Evolutionary conservation across 2,329 filamentous ascomycete genomes (phyloP), one percentile per base, ranked within the genome.

Genomic region (Aspergillus pseudoterreus): DNA sequence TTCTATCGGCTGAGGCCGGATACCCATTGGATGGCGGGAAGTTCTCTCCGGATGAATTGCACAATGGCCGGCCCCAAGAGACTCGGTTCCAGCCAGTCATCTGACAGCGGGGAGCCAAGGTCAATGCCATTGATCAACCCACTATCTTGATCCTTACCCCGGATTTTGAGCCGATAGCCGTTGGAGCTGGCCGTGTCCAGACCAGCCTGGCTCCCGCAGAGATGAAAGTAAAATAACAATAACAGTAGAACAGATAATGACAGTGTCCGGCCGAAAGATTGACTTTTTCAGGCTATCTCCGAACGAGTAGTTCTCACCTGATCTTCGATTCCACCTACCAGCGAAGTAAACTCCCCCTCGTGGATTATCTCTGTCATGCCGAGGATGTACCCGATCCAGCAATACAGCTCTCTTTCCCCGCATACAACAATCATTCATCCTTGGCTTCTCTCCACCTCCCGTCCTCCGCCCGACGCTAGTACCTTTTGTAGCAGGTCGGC

Each of bases 391-490:
- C 15, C 15, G 11, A 17, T 17, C n/a, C 35, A n/a, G 35, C 15
- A 17, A 38, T 38, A 11, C 14, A 38, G 14, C 14, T 8, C 14
- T n/a, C 35, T 38, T 6, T 6, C 35, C 15, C 14, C 35, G 35
- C 35, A 15, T 17, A 38, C 14, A 17, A n/a, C 6, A n/a, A 8
- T n/a, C 14, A 4, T 38, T 38, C 35, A 9, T 8, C 27, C 27
- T 30, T 30, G 35, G 35, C 35, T 42, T 42, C 39, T 42, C 45
- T 47, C 50, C 50, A 51, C 50, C 38, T 47, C 39, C 50, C 50
- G 50, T 39, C 5, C 32, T 51, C 39, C 45, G 43, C 45, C 49
- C 49, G 49, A 43, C 45, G 39, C 45, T 51, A 44, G 49, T 51
- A 51, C 21, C 32, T 47, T 47, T 21, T 12, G 14, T 38, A 17